phyloP scores from a whole-genome alignment of 768 basidiomycete species.

The Dentipellis fragilis region DNA sequence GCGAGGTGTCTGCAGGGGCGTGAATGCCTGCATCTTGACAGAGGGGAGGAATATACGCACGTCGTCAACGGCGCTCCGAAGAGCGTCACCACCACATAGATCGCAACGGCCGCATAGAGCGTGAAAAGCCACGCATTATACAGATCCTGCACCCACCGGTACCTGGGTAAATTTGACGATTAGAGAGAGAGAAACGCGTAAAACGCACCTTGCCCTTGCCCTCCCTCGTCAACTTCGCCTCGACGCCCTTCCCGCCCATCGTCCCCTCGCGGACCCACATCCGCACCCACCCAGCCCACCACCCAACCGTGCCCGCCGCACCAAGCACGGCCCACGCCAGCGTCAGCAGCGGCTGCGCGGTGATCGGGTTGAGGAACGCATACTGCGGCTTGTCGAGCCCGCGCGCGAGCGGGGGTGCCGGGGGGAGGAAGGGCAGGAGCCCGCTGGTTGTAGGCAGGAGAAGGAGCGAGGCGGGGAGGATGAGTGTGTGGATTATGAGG shows the following conservation, averaged over 20 bases:
- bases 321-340: slow-evolving; percentile 49
- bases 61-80: slow-evolving; percentile 68
- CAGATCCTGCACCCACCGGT: slow-evolving; percentile 33
- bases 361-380: slow-evolving; percentile 58
- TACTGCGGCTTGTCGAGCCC: slow-evolving; percentile 54
- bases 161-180: too few relatives aligned
- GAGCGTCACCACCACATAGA: slow-evolving; percentile 44
- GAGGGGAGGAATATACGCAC: slow-evolving; percentile 24
- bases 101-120: slow-evolving; percentile 31
- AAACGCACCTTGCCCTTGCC: slow-evolving; percentile 30
- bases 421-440: neutral
- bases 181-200: neutral
- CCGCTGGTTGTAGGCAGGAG: neutral
- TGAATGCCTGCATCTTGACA: neutral
- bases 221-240: slow-evolving; percentile 29
- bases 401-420: slow-evolving; percentile 5
- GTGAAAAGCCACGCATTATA: slow-evolving; percentile 45
- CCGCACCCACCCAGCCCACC: slow-evolving; percentile 67
- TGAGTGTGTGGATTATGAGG: slow-evolving; percentile 22
- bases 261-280: slow-evolving; percentile 43
- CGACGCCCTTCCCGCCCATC: slow-evolving; percentile 32
- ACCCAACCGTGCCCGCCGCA: slow-evolving; percentile 42
- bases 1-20: slow-evolving; percentile 18
- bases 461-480: slow-evolving; percentile 19
- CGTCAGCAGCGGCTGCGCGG: slow-evolving; percentile 47